These are phyloP conservation scores for Verticillium alfalfae DNA, from an alignment of 2,329 filamentous ascomycete species.

Conservation along the genomic window DNA sequence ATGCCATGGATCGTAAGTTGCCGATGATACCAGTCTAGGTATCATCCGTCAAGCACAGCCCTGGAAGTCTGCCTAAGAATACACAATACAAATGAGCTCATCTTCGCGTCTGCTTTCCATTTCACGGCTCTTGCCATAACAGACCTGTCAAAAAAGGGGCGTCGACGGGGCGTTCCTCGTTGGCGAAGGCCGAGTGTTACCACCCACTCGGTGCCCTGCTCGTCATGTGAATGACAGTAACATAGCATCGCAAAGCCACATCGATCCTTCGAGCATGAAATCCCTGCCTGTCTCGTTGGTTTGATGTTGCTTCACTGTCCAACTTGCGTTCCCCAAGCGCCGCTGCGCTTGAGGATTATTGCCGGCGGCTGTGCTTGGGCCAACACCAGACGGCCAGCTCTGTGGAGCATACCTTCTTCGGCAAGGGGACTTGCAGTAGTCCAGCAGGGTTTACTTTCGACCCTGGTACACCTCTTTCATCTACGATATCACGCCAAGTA, in stretches of 20 bases:
- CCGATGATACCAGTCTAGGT: not conserved
- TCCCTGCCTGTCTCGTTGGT: not conserved
- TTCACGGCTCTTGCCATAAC: not conserved
- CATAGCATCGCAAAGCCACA: not conserved
- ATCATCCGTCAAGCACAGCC: not conserved
- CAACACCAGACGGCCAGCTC: not conserved
- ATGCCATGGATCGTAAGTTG: not conserved
- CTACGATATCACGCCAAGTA: not conserved
- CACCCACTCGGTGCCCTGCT: not conserved
- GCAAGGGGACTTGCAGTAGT: not conserved
- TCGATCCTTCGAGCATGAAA: not conserved
- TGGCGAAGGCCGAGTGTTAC: not conserved
- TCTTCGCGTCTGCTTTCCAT: not conserved
- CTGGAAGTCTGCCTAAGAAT: not conserved
- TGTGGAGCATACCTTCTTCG: not conserved
- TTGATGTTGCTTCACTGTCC: too few species aligned
- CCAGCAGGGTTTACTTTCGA: not conserved
- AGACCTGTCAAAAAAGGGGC: not conserved
- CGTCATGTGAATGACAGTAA: constrained; percentile 6
- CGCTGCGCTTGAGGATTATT: not conserved
- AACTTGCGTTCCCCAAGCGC: not conserved
- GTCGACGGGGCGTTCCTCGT: not conserved
- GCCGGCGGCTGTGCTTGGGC: not conserved
- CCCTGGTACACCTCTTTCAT: not conserved
- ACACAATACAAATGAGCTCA: not conserved